phyloP scores from a whole-genome alignment of 1,284 basidiomycete genomes.

The Hortiboletus rubellus region DNA sequence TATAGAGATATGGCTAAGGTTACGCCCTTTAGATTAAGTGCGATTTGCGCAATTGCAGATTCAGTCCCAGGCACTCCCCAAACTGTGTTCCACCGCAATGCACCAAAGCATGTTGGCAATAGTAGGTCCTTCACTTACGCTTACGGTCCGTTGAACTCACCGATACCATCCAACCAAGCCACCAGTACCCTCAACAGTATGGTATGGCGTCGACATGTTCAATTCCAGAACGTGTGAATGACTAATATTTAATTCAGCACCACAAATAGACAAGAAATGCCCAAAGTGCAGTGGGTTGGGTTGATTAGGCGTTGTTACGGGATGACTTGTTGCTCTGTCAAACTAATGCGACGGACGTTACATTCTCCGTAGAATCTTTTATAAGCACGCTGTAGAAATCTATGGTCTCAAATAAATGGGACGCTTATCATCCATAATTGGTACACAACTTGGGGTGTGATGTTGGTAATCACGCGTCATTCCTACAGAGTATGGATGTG shows the following conservation, averaged over 20 bases:
- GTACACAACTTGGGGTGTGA: neutral
- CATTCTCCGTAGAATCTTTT: slow-evolving; percentile 9
- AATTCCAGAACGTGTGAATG: slow-evolving; percentile 49
- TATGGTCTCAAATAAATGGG: slow-evolving; percentile 9
- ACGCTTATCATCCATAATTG: slow-evolving; percentile 9
- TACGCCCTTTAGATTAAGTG: slow-evolving; percentile 56
- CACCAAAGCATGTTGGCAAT: slow-evolving; percentile 65
- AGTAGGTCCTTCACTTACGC: slow-evolving; percentile 46
- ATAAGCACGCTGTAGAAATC: slow-evolving; percentile 11
- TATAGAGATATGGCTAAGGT: slow-evolving; percentile 12
- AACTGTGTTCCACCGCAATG: slow-evolving; percentile 54
- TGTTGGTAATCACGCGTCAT: neutral
- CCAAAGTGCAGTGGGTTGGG: slow-evolving; percentile 29
- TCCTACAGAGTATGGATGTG: slow-evolving; percentile 4
- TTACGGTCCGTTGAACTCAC: slow-evolving; percentile 12
- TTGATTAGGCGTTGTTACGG: slow-evolving; percentile 12
- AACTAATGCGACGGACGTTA: slow-evolving; percentile 10
- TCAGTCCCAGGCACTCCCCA: slow-evolving; percentile 59
- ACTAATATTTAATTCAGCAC: slow-evolving; percentile 41
- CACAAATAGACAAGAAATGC: slow-evolving; percentile 36
- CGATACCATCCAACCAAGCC: slow-evolving; percentile 40
- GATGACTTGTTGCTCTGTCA: slow-evolving; percentile 1
- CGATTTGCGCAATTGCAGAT: slow-evolving; percentile 58
- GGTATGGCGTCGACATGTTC: slow-evolving; percentile 35
- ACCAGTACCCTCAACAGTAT: slow-evolving; percentile 68